Base-by-base conservation (phyloP, 176 grass and related monocot species). In the Phyllostachys edulis region DNA sequence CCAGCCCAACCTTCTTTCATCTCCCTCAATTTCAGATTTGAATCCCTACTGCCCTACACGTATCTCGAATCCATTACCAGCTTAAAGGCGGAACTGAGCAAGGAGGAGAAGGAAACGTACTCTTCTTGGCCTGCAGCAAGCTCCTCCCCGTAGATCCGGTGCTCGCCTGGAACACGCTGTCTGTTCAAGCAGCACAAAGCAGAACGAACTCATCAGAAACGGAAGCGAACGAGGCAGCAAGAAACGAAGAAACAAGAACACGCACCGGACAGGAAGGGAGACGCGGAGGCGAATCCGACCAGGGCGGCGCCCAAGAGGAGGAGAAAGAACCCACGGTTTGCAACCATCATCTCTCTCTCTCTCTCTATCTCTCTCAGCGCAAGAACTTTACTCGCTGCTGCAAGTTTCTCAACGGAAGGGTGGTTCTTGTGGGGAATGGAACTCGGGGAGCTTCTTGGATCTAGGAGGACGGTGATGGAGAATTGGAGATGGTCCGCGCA, bases 81-180 rank as follows among this genome's bases (percentile, higher is more conserved):
- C 32, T 39, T n/a, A 51, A n/a, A 16, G 21, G 50, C n/a, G 24
- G 52, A 74, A 34, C 64, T 23, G 11, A 39, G 29, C 18, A 32
- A 38, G 3, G 5, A 60, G 61, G 12, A 69, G n/a, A 45, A 11
- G 45, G 38, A 52, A 80, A 76, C 84, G 11, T 81, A 92, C 90
- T 51, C 49, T 87, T 89, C 75, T 84, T 84, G 45, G 87, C 76
- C 87, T 92, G 90, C 69, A 92, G 87, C 87, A 92, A 89, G 69
- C 87, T 89, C 70, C 90, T 85, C 63, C 90, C 84, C 3, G 87
- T 89, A 89, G 90, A 89, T 89, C 90, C 80, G 15, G 69, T 56
- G 71, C 65, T 62, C 21, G 5, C 17, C 69, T 84, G 80, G 83
- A 92, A 84, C 63, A 84, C 76, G 56, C 76, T 8, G 37, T 84